A percentile compares a stretch with the other conserved stretches of the same genome.
Conservation (phyloP, 1,284 basidiomycete species). For the Apiotrichum porosum region DNA sequence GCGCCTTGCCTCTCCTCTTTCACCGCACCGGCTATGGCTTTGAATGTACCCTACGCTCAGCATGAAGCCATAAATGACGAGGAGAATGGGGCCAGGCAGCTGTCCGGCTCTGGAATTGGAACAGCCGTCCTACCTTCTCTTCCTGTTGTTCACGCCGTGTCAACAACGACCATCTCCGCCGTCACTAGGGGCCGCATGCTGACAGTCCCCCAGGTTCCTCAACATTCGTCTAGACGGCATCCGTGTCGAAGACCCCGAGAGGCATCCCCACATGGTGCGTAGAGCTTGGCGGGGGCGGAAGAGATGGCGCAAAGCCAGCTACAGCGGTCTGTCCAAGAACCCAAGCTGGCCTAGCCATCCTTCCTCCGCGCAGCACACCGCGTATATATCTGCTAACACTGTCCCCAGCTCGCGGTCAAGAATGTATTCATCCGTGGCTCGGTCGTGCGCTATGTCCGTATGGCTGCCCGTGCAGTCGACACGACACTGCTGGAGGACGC, state of each 20-base stretch:
- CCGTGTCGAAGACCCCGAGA: slow-evolving; percentile 82
- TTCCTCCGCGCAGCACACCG: background rate
- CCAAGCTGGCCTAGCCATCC: slow-evolving; percentile 8
- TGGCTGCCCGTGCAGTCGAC: slow-evolving; percentile 88
- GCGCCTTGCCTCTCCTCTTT: too few species aligned
- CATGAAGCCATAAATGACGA: too few species aligned
- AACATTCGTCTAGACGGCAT: slow-evolving; percentile 97
- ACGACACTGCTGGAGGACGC: slow-evolving; percentile 96
- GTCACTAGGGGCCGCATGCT: too few species aligned
- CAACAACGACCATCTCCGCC: too few species aligned
- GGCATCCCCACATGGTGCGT: slow-evolving; percentile 94
- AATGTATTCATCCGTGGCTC: slow-evolving; percentile 99
- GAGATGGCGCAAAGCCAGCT: background rate
- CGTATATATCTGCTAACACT: background rate
- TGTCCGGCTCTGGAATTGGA: too few species aligned
- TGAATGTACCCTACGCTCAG: too few species aligned
- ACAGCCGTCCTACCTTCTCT: too few species aligned
- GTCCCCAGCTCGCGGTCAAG: slow-evolving; percentile 86
- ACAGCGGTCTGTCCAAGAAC: slow-evolving; percentile 1
- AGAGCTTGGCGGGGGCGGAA: background rate
- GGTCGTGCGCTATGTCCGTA: slow-evolving; percentile 93
- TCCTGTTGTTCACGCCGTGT: too few species aligned
- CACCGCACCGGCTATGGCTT: too few species aligned
- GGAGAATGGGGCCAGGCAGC: too few species aligned
- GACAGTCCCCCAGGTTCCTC: slow-evolving; percentile 66